Evolutionary conservation across 169 alveolate genomes (phyloP), one percentile per base, ranked within the genome.

Genomic region (Plasmodium coatneyi): DNA sequence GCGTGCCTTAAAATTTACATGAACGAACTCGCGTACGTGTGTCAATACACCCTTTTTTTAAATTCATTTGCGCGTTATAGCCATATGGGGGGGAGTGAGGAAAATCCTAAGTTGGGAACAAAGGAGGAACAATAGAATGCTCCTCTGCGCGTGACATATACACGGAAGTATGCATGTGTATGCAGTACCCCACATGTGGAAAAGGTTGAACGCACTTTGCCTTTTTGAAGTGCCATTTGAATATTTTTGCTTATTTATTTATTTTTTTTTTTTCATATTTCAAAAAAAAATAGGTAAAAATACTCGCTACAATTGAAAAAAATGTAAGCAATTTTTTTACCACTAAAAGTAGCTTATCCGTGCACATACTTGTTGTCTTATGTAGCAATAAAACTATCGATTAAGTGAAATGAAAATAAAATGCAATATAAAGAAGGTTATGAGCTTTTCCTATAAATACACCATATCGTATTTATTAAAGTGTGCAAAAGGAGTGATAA

Each of bases 401-500:
- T n/a, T 28, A 30, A 56, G 10, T 22, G 49, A 41, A 82, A 60
- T 16, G 12, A 66, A 49, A 66, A 82, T 60, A 34, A 81, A 81
- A 81, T 32, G 30, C 12, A 83, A 83, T 66, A 25, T 41, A 83
- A 16, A 39, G 49, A 70, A 83, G n/a, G 71, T 83, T 83, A 83
- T 30, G 30, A 83, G 52, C 5, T 83, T 30, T 66, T 22, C 70
- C 41, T n/a, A 25, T 39, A 66, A 60, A 14, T 28, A n/a, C 30
- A 66, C 28, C 36, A 80, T n/a, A 32, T 83, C 22, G 72, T 12
- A 70, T 22, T 78, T 28, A 78, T 78, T 34, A 36, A 32, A 70
- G 92, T 60, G 82, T 70, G 92, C 82, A 83, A 83, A 83, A 81
- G 22, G 41, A 81, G 22, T 3, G 43, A 25, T 25, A 83, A 83